Base-by-base conservation (phyloP, 345 rosid species). In the Noccaea bulbosa region DNA sequence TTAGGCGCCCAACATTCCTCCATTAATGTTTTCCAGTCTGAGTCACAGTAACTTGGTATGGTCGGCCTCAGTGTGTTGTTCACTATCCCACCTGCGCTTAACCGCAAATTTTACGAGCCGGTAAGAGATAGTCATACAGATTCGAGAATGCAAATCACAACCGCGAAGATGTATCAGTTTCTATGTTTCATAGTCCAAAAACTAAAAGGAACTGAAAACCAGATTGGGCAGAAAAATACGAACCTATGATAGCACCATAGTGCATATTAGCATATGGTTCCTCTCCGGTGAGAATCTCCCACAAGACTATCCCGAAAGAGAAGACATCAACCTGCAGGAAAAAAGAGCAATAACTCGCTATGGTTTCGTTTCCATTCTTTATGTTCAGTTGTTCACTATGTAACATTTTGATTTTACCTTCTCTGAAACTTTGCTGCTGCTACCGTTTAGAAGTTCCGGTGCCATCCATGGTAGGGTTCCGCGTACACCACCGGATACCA, bases 401-500 rank as follows among this genome's bases (percentile, higher is more conserved):
- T 41, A 66, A 24, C 6, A 12, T 20, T 17, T 69, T 34, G 35
- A 17, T 9, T 30, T 67, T 79, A 89, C 96, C 88, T 89, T 89
- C 75, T 90, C 93, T 16, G 96, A 90, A 77, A 90, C 96, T 78
- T 87, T 86, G 70, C 73, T 86, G 61, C 91, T 86, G 75, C 91
- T 78, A 47, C 93, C 91, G 58, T 85, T 87, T 51, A 90, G 81
- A 69, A 90, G 83, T 76, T 90, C 96, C 0, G 93, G 96, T 34
- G 96, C 96, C 96, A 87, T 89, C 96, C 96, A 90, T 15, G 96
- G 96, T 56, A 90, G 79, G 46, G 96, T 89, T 73, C 96, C 93
- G 8, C 91, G 81, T 43, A 86, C 93, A 80, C 96, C 96, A 70
- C 96, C 93, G 58, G 93, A 87, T 30, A 90, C 93, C 81, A 90